Evolutionary conservation across 257 asterid genomes (phyloP), one percentile per base, ranked within the genome.

Genomic region (Marsdenia floribunda): DNA sequence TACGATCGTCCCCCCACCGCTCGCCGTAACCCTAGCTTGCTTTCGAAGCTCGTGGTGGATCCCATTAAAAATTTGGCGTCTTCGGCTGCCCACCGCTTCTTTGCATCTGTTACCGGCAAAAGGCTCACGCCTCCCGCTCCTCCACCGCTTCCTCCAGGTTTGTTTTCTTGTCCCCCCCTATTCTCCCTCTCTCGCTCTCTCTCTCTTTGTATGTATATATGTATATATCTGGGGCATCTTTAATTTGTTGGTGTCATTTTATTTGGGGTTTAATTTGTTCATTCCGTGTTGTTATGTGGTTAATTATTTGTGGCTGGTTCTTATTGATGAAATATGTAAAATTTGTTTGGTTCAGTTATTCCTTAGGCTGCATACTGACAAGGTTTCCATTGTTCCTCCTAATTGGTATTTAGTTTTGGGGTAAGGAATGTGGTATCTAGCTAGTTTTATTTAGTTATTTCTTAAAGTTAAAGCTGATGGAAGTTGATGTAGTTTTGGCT

Each of bases 11-110:
- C 87, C 33, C 78, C 84, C n/a, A 77, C 85, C 2, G 79, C 84
- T 21, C 73, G 65, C 24, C 79, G 86, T 52, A 82, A 75, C 87
- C 83, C 87, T 73, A 87, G 91, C 82, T 90, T 96, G 95, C 77
- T 91, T 49, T 84, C 89, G 75, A 91, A 89, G 87, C 86, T 88
- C 67, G 86, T 95, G 42, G 87, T 91, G 68, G 97, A 90, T 79
- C 98, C 97, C n/a, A 98, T 97, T 74, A 83, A 89, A 14, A 93
- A 85, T 76, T 85, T 93, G 64, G 82, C 91, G 14, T 77, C 91
- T 40, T 82, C 84, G 14, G 92, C 96, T 9, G 96, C 96, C 73
- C 87, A 80, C 66, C 88, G 91, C 53, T 87, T 96, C 53, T 85
- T 91, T 69, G 82, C 85, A 63, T 83, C 97, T 22, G 77, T 88